phyloP scores from a whole-genome alignment of 257 asterid genomes.

The Ilex asprella region DNA sequence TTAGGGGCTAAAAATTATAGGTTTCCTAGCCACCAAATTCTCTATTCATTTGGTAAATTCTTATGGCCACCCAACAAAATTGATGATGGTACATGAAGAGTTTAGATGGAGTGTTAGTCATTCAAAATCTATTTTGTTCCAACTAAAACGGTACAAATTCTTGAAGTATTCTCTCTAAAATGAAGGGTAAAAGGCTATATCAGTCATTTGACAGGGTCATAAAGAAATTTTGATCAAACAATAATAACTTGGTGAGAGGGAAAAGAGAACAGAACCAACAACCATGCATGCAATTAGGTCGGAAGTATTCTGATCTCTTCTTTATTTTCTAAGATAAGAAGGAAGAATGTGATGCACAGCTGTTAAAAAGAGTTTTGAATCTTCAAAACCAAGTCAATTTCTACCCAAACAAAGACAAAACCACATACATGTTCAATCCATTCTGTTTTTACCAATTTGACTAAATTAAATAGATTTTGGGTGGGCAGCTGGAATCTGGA shows the following conservation, averaged over 20 bases:
- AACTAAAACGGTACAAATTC: too few relatives aligned
- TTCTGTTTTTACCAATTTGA: too few relatives aligned
- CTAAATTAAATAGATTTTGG: background rate
- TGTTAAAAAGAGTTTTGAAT: conserved; percentile 11
- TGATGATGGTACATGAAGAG: too few relatives aligned
- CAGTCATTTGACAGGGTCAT: background rate
- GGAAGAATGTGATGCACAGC: background rate
- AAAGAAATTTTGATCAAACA: conserved; percentile 4
- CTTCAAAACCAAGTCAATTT: conserved; percentile 21
- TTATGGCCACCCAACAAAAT: background rate
- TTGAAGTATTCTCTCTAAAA: too few relatives aligned
- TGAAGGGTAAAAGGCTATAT: too few relatives aligned
- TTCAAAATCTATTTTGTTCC: too few relatives aligned
- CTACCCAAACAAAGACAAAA: background rate
- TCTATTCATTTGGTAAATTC: too few relatives aligned
- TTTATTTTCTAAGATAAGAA: conserved; percentile 18
- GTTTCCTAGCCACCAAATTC: too few relatives aligned
- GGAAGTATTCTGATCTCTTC: background rate
- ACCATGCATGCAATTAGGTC: conserved; percentile 16
- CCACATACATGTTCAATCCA: too few relatives aligned
- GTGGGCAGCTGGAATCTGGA: background rate
- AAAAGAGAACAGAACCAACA: conserved; percentile 14
- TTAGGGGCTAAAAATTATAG: too few relatives aligned
- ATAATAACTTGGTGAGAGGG: background rate
- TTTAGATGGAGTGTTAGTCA: too few relatives aligned